Conservation (phyloP, 768 basidiomycete genomes). For the Auriculariales sp. region DNA sequence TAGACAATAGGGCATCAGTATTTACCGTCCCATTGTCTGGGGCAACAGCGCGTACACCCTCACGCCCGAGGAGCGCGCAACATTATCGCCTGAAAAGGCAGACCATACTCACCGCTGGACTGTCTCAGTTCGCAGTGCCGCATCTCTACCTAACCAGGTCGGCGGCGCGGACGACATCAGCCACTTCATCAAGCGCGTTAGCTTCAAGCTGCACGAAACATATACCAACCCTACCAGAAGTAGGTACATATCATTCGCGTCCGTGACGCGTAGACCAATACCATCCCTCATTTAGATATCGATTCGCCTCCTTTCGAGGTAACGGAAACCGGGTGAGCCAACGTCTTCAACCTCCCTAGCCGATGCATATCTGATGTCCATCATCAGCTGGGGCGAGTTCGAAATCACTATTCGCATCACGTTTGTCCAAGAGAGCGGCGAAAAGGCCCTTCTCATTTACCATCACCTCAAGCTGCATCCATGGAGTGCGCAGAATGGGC, state of each 20-base stretch:
- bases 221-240: slow-evolving; percentile 84
- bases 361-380: background rate
- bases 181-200: slow-evolving; percentile 90
- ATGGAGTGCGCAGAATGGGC: slow-evolving; percentile 28
- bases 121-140: slow-evolving; percentile 81
- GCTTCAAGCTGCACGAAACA: slow-evolving; percentile 95
- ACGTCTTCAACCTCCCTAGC: background rate
- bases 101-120: slow-evolving; percentile 97
- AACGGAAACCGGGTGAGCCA: slow-evolving; percentile 76
- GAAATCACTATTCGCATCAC: slow-evolving; percentile 86
- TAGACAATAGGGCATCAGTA: slow-evolving; percentile 76
- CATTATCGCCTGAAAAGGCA: slow-evolving; percentile 19
- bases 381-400: slow-evolving; percentile 91
- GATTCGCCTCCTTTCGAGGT: slow-evolving; percentile 93
- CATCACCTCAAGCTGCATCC: slow-evolving; percentile 95
- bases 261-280: slow-evolving; percentile 1
- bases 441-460: slow-evolving; percentile 75
- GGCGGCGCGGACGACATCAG: slow-evolving; percentile 83
- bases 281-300: slow-evolving; percentile 36
- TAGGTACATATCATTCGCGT: slow-evolving; percentile 24
- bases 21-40: slow-evolving; percentile 86
- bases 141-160: slow-evolving; percentile 59
- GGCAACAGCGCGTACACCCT: slow-evolving; percentile 83
- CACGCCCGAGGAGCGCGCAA: slow-evolving; percentile 53
- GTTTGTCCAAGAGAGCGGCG: slow-evolving; percentile 78